Evolutionary conservation across 176 grass and related monocot genomes (phyloP).

Genomic region (Areca catechu): DNA sequence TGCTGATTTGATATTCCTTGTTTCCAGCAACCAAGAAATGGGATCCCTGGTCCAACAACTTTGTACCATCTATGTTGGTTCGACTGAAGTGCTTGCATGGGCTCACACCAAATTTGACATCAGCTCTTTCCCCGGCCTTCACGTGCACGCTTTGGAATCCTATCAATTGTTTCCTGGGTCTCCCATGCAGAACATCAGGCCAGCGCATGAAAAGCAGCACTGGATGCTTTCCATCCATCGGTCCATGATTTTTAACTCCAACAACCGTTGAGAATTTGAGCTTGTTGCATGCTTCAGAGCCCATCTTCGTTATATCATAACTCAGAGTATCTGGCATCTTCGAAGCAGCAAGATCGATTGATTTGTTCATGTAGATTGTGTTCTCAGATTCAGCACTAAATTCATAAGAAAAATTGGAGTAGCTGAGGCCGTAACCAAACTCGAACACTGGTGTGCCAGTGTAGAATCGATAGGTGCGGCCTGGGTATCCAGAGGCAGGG

Average conservation of each 20-base stretch:
- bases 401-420: slow-evolving; percentile 46
- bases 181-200: slow-evolving; percentile 18
- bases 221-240: slow-evolving; percentile 46
- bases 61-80: slow-evolving; percentile 37
- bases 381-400: neutral
- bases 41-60: slow-evolving; percentile 48
- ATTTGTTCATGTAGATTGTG: slow-evolving; percentile 3
- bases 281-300: no score
- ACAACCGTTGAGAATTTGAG: no score
- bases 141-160: slow-evolving; percentile 43
- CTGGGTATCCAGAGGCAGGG: slow-evolving; percentile 39
- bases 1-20: slow-evolving; percentile 35
- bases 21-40: slow-evolving; percentile 44
- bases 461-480: slow-evolving; percentile 83
- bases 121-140: slow-evolving; percentile 26
- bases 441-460: slow-evolving; percentile 41
- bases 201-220: slow-evolving; percentile 57
- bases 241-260: no score
- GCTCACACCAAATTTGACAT: slow-evolving; percentile 27
- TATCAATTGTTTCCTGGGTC: slow-evolving; percentile 48
- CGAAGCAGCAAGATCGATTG: no score
- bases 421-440: slow-evolving; percentile 77
- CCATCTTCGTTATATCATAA: no score
- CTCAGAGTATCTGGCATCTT: neutral
- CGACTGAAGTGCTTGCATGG: slow-evolving; percentile 49